These are phyloP conservation scores for Lipomyces mesembrius DNA, from an alignment of 805 yeast genomes.

Conservation along the genomic window DNA sequence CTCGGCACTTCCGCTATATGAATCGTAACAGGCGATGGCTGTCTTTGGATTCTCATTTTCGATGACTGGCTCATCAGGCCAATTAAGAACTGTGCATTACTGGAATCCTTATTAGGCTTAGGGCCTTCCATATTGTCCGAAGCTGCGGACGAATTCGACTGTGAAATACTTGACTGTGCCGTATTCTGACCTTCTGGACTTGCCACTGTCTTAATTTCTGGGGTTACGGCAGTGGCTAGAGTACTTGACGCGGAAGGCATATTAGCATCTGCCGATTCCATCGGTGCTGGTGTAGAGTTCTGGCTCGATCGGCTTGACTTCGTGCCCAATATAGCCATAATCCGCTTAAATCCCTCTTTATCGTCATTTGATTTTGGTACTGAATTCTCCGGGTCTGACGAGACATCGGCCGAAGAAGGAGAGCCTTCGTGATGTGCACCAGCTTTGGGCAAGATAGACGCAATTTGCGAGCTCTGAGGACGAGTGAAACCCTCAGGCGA, in stretches of 20 bases:
- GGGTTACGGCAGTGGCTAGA: not conserved
- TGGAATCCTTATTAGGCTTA: constrained; percentile 3
- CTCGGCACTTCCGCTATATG: not conserved
- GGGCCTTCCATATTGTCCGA: not conserved
- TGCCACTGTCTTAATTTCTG: not conserved
- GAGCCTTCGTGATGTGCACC: not conserved
- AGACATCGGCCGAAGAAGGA: not conserved
- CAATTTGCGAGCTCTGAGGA: not conserved
- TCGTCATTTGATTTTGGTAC: constrained; percentile 34
- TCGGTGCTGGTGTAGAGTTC: constrained; percentile 4
- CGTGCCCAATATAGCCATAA: constrained; percentile 42
- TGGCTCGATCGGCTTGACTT: constrained; percentile 12
- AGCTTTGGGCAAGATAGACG: not conserved
- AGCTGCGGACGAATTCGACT: not conserved
- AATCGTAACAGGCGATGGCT: constrained; percentile 5
- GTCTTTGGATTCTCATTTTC: constrained; percentile 12
- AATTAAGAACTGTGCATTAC: constrained; percentile 28
- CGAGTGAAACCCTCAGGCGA: not conserved
- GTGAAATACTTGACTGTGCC: not conserved
- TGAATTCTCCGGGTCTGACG: not conserved
- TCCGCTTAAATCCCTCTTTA: constrained; percentile 44
- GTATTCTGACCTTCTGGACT: not conserved
- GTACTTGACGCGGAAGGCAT: not conserved
- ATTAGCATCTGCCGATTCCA: not conserved
- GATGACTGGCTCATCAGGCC: constrained; percentile 31